Evolutionary conservation across 495 filamentous ascomycete species (phyloP), one percentile per base, ranked within the genome.

Genomic region (Penicillium salamii): DNA sequence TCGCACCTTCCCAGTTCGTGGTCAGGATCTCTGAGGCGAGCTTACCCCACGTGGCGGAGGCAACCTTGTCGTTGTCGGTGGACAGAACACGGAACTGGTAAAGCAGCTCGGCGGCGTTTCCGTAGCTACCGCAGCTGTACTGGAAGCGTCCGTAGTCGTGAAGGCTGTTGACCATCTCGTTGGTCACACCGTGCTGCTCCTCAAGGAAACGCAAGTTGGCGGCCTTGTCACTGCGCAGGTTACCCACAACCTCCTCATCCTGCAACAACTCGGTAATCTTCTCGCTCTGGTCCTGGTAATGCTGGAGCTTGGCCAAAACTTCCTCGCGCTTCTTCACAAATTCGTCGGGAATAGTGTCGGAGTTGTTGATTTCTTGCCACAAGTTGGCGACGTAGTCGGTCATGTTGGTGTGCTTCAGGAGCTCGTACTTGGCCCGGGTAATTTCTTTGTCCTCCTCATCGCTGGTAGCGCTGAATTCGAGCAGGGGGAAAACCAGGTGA

Each of bases 321-420:
- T 91, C 87, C 65, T 97, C 88, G 54, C 88, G 81, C 82, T 88
- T 91, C 65, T 87, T 85, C 49, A 81, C 76, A 65, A 90, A 96
- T 68, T 97, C 91, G 45, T 86, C 78, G 18, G 93, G 91, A 42
- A 87, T 74, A 37, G 89, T 77, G 34, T 88, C 80, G 47, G 88
- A 81, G 55, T 87, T 77, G 70, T 96, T 81, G 54, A 98, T 81
- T 65, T 96, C 85, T 63, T 85, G 80, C 76, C 95, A 88, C 59
- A 98, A 75, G 53, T 84, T 84, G 55, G 90, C 89, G 33, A 97
- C 89, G 67, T 95, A 98, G 70, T 97, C 93, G 58, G 84, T 90
- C 93, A 98, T 98, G 77, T 97, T 95, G 48, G 93, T 96, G 67
- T 87, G 82, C 78, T 95, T 92, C 47, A 97, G 82, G 23, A 98